These are phyloP conservation scores for Populus euphratica DNA, from an alignment of 345 rosid genomes.

Conservation along the genomic window DNA sequence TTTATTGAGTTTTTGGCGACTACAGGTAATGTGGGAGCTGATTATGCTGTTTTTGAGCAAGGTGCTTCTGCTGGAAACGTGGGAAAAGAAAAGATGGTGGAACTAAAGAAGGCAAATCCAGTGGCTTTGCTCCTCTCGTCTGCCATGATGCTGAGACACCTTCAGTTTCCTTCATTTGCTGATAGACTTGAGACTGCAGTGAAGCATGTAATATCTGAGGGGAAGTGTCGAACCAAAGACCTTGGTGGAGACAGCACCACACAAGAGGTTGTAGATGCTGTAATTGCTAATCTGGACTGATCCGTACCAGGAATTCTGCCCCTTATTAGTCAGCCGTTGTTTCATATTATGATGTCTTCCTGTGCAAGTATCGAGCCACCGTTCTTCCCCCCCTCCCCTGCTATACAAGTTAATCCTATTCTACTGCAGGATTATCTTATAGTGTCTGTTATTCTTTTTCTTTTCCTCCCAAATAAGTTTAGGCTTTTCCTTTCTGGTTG, in stretches of 20 bases:
- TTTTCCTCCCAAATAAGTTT: neutral
- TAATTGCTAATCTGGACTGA: conserved; percentile 28
- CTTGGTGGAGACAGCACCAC: conserved; percentile 75
- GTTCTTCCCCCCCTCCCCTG: neutral
- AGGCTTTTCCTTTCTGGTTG: neutral
- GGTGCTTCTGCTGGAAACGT: conserved; percentile 98
- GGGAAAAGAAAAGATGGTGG: conserved; percentile 60
- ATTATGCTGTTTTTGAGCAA: conserved; percentile 91
- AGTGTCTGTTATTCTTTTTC: neutral
- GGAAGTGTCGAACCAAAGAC: conserved; percentile 72
- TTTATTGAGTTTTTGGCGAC: neutral
- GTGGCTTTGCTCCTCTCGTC: conserved; percentile 92
- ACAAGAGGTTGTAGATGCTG: conserved; percentile 77
- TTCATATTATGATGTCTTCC: neutral
- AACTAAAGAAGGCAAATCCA: conserved; percentile 78
- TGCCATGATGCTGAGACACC: conserved; percentile 98
- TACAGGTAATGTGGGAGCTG: conserved; percentile 91
- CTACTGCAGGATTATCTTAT: neutral
- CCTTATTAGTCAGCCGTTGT: neutral
- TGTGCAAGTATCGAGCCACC: neutral
- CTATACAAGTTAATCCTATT: neutral
- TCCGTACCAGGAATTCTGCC: neutral
- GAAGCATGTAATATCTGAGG: conserved; percentile 59
- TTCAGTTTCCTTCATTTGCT: conserved; percentile 89
- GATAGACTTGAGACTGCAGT: conserved; percentile 88